A percentile compares a stretch with the other conserved stretches of the same genome.
Conservation (phyloP, 768 basidiomycete species). For the Exsudoporus frostii region DNA sequence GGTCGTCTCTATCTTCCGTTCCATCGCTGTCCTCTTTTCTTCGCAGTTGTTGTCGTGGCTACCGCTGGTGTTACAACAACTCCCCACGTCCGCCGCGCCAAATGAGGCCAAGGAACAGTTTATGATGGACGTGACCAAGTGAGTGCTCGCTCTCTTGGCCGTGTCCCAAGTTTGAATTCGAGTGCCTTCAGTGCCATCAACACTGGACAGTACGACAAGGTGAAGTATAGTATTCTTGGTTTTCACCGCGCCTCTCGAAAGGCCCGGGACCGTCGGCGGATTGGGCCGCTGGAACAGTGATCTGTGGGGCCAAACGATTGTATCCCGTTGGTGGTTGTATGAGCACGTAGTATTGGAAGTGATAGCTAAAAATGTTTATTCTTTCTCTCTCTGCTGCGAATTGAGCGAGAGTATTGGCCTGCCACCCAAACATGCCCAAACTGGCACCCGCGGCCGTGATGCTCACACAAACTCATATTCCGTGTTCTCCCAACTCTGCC, state of each 20-base stretch:
- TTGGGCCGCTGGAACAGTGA: conserved; percentile 30
- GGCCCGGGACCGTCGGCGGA: conserved; percentile 59
- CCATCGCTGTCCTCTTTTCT: conserved; percentile 64
- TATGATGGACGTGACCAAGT: conserved; percentile 73
- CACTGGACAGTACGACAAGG: conserved; percentile 67
- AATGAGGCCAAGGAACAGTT: conserved; percentile 68
- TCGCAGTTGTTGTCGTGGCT: conserved; percentile 70
- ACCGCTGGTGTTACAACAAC: conserved; percentile 62
- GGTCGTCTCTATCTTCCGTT: conserved; percentile 77
- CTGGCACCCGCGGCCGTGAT: conserved; percentile 17
- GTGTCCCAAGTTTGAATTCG: not conserved
- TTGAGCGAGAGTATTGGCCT: not conserved
- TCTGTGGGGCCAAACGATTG: not conserved
- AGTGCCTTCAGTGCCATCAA: conserved; percentile 54
- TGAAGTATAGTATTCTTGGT: conserved; percentile 71
- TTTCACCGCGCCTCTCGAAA: conserved; percentile 75
- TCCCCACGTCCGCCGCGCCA: conserved; percentile 61
- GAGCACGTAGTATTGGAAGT: conserved; percentile 14
- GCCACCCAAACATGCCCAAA: conserved; percentile 25
- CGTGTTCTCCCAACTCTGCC: conserved; percentile 8
- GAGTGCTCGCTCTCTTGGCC: conserved; percentile 29
- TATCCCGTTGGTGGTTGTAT: not conserved
- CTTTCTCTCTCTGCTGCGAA: not conserved
- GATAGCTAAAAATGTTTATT: conserved; percentile 18
- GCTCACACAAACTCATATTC: conserved; percentile 13